Evolutionary conservation across 345 rosid species (phyloP).

Genomic region (Eucalyptus shirleyi): DNA sequence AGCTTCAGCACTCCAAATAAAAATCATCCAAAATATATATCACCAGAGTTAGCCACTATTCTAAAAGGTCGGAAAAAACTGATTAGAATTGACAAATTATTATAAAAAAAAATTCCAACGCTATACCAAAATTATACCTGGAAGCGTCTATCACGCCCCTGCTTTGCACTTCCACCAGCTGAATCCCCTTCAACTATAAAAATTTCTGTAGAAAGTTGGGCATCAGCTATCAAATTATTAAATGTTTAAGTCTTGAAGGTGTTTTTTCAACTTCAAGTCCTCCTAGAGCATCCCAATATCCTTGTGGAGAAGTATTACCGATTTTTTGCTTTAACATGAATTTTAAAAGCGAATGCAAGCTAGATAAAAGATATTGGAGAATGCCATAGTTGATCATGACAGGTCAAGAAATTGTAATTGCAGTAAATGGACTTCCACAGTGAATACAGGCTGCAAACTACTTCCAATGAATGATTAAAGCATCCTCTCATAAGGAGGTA

Average conservation of each 20-base stretch:
- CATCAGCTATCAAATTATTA: neutral
- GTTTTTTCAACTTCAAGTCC: neutral
- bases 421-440: neutral
- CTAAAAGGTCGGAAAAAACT: neutral
- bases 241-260: neutral
- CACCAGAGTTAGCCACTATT: neutral
- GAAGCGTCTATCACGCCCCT: slow-evolving; percentile 96
- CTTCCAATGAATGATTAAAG: neutral
- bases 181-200: slow-evolving; percentile 99
- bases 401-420: neutral
- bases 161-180: slow-evolving; percentile 99
- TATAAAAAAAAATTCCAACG: neutral
- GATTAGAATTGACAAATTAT: neutral
- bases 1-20: neutral
- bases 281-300: neutral
- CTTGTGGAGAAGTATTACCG: neutral
- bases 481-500: neutral
- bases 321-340: neutral
- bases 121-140: slow-evolving; percentile 40
- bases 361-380: neutral
- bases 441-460: neutral
- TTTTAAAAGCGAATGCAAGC: neutral
- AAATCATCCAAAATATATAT: neutral
- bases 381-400: neutral
- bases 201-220: slow-evolving; percentile 44